Evolutionary conservation across 2,329 filamentous ascomycete species (phyloP), one percentile per base, ranked within the genome.

Genomic region (Hypomyces perniciosus): DNA sequence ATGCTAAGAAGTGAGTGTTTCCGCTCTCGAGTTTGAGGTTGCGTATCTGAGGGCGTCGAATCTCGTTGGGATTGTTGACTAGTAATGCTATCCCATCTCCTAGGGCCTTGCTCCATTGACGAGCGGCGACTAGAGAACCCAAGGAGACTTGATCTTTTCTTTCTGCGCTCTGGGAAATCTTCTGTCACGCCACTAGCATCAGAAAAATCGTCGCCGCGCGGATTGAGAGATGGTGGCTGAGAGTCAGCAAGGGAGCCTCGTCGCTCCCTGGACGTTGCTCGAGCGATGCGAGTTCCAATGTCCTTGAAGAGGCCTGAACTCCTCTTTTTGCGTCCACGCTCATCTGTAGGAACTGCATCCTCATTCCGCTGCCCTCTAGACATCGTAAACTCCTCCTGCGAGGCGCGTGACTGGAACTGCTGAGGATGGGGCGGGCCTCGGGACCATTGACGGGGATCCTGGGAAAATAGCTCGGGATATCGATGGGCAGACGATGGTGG

Each of bases 271-370:
- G 67, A 65, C 2, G 62, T 64, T 6, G 60, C 61, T 5, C 67
- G 65, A 12, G 63, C 61, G 40, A 78, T 65, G 48, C 71, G 71
- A 47, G 69, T 72, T 3, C 76, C 72, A 46, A 79, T 66, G 12
- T 77, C 75, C 55, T 77, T 79, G 55, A 81, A 75, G n/a, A 80
- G 62, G 20, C 65, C 72, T 8, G 70, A 75, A 50, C 68, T 71
- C 29, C 66, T 68, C 50, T 65, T 69, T 10, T 54, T 59, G 7
- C 65, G 65, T 12, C 64, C 66, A 20, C 68, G 67, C 2, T 72
- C 68, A 10, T 72, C 66, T 6, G 66, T 64, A 10, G 68, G 67
- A 26, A 13, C 48, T 4, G 66, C 64, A 52, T 66, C 69, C 43
- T 74, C 71, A n/a, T 62, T 65, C 9, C 64, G 64, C 13, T 71